A percentile compares a stretch with the other conserved stretches of the same genome.
These are phyloP conservation scores for Dendrobium chrysotoxum DNA, from an alignment of 106 monocot species.

Conservation along the genomic window DNA sequence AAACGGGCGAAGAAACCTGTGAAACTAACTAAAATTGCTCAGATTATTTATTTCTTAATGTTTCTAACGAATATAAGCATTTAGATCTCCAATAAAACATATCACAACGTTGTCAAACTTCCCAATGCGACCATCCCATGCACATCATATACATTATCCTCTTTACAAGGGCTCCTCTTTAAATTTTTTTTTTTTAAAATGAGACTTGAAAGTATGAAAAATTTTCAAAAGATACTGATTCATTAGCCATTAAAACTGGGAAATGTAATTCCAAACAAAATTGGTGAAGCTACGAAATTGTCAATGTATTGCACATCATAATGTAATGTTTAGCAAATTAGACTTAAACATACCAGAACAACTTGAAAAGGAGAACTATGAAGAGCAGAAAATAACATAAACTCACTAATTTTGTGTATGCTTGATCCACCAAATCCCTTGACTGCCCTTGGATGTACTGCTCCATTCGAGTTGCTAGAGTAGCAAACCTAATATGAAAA, in stretches of 20 bases:
- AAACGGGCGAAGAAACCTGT: neutral
- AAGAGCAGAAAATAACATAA: neutral
- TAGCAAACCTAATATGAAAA: constrained; percentile 63
- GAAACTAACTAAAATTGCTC: neutral
- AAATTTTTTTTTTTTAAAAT: no score
- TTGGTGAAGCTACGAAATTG: neutral
- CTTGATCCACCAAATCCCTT: constrained; percentile 92
- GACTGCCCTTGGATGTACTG: constrained; percentile 97
- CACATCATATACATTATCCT: neutral
- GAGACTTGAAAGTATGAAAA: neutral
- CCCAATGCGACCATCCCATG: neutral
- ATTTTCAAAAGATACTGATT: neutral
- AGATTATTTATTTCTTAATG: neutral
- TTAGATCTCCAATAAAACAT: neutral
- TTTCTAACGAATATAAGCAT: neutral
- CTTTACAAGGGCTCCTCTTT: neutral
- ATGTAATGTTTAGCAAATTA: neutral
- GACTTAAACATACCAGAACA: neutral
- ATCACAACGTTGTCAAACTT: neutral
- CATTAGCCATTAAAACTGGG: neutral
- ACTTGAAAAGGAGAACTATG: neutral
- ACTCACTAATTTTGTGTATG: constrained; percentile 95
- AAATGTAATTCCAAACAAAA: neutral
- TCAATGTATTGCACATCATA: neutral
- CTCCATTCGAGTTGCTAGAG: constrained; percentile 96